These are phyloP conservation scores for Teunomyces funiuensis DNA, from an alignment of 805 yeast species.

Conservation along the genomic window DNA sequence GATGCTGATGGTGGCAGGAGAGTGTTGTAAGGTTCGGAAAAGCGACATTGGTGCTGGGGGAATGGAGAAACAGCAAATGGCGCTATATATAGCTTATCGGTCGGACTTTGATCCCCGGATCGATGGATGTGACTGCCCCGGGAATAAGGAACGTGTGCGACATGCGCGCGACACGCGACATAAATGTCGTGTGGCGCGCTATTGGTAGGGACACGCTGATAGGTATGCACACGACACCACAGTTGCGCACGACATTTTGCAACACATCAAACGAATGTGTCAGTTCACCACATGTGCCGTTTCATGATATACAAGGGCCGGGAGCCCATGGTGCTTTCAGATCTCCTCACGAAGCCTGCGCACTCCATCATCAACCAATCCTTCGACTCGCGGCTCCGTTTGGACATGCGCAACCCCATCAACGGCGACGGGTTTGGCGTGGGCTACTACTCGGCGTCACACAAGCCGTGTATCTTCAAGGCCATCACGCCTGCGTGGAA, in stretches of 20 bases:
- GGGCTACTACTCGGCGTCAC: constrained; percentile 68
- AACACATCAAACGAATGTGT: too few species aligned
- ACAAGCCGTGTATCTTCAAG: constrained; percentile 87
- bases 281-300: constrained; percentile 96
- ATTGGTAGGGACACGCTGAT: too few species aligned
- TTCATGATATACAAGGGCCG: constrained; percentile 89
- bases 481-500: constrained; percentile 99
- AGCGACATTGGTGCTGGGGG: constrained; percentile 32
- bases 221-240: not conserved
- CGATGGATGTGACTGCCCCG: not conserved
- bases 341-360: constrained; percentile 89
- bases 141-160: constrained; percentile 3
- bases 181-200: not conserved
- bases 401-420: constrained; percentile 88
- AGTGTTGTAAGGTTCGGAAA: constrained; percentile 41
- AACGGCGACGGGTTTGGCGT: constrained; percentile 99
- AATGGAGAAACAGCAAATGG: too few species aligned
- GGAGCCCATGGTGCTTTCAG: constrained; percentile 83
- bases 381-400: constrained; percentile 82
- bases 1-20: constrained; percentile 42
- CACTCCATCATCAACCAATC: constrained; percentile 97
- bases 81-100: not conserved
- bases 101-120: constrained; percentile 5
- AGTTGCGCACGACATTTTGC: not conserved
- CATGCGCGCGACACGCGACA: not conserved